Evolutionary conservation across 805 yeast genomes (phyloP).

Genomic region (Kodamaea kaohsiungensis): DNA sequence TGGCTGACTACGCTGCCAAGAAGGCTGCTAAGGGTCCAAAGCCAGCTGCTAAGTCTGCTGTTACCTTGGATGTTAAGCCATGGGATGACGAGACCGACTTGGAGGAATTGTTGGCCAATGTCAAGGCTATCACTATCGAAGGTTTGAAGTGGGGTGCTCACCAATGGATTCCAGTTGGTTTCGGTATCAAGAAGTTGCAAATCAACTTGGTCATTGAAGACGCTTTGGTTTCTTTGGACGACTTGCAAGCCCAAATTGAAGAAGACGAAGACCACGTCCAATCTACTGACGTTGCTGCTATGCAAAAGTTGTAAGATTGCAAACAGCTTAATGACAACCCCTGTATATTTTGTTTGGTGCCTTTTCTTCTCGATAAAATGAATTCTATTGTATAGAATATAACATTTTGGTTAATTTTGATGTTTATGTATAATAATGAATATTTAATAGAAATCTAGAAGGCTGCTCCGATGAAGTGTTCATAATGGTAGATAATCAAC

Average conservation of each 20-base stretch:
- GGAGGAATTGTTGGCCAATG: conserved; percentile 83
- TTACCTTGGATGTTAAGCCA: conserved; percentile 97
- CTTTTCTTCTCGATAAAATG: conserved; percentile 8
- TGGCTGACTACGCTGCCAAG: conserved; percentile 96
- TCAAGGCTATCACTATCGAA: conserved; percentile 80
- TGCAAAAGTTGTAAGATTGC: conserved; percentile 81
- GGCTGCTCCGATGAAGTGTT: not conserved
- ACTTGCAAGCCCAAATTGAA: conserved; percentile 72
- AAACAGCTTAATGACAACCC: not conserved
- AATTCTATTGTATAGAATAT: conserved; percentile 26
- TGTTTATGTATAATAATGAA: conserved; percentile 6
- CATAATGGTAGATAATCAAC: conserved; percentile 40
- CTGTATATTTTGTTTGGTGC: conserved; percentile 10
- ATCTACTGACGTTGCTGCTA: conserved; percentile 98
- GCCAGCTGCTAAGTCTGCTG: conserved; percentile 98
- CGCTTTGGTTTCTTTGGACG: conserved; percentile 90
- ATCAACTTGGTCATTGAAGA: conserved; percentile 98
- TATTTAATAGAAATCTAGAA: conserved; percentile 4
- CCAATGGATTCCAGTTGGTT: conserved; percentile 96
- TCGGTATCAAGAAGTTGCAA: conserved; percentile 99
- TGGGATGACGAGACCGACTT: conserved; percentile 99
- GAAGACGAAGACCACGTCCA: conserved; percentile 99
- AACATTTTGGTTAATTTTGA: conserved; percentile 6
- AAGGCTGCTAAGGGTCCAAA: conserved; percentile 97
- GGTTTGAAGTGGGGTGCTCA: conserved; percentile 99